Conservation (phyloP, 768 basidiomycete genomes). For the Gloeostereum incarnatum region DNA sequence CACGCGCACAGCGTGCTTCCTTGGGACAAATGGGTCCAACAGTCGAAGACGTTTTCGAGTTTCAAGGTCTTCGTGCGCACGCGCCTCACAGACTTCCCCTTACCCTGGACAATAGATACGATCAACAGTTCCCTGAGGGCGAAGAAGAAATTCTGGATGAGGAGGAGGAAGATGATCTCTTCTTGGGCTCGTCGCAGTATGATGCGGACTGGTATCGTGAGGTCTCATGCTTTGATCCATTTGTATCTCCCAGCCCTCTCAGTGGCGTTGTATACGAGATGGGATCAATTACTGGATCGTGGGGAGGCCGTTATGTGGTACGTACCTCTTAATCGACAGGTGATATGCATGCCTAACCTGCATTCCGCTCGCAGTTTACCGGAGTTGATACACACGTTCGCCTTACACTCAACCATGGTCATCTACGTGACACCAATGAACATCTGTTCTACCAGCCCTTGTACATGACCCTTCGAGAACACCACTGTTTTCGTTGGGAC, state of each 20-base stretch:
- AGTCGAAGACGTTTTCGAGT: slow-evolving; percentile 29
- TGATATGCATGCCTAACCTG: not conserved
- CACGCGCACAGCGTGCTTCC: too few relatives aligned
- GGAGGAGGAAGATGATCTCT: slow-evolving; percentile 7
- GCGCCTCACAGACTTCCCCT: slow-evolving; percentile 13
- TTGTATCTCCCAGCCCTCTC: slow-evolving; percentile 22
- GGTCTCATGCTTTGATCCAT: slow-evolving; percentile 30
- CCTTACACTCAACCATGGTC: not conserved
- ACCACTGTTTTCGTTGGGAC: slow-evolving; percentile 32
- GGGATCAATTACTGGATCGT: slow-evolving; percentile 33
- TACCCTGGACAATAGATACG: not conserved
- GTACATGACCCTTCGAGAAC: slow-evolving; percentile 32
- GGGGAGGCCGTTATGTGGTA: slow-evolving; percentile 39
- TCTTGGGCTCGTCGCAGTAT: slow-evolving; percentile 17
- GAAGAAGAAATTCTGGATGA: too few relatives aligned
- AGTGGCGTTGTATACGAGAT: slow-evolving; percentile 31
- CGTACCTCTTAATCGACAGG: slow-evolving; percentile 7
- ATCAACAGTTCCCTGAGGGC: slow-evolving; percentile 6
- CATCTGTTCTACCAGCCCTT: slow-evolving; percentile 25
- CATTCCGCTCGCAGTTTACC: slow-evolving; percentile 12
- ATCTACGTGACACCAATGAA: not conserved
- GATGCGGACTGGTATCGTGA: slow-evolving; percentile 42
- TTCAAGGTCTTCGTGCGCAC: slow-evolving; percentile 26
- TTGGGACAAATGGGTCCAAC: slow-evolving; percentile 21
- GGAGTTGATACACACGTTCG: slow-evolving; percentile 10